These are phyloP conservation scores for Arabidopsis arenosa DNA, from an alignment of 345 rosid species.

Conservation along the genomic window DNA sequence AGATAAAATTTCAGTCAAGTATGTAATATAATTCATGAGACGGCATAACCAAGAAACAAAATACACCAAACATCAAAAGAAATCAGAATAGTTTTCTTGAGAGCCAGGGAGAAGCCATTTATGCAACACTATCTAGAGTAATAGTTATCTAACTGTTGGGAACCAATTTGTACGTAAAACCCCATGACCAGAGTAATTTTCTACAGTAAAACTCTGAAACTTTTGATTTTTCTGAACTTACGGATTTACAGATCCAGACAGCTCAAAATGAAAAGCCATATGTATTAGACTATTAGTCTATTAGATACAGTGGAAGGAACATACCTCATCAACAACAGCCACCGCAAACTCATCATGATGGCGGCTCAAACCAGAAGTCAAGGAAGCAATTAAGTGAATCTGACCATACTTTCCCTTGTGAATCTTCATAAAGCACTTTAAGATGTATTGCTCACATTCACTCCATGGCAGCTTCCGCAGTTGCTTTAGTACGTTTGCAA, in stretches of 20 bases:
- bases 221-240: slow-evolving; percentile 1
- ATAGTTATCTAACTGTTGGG: slow-evolving; percentile 4
- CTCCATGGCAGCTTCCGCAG: slow-evolving; percentile 96
- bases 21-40: slow-evolving; percentile 15
- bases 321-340: slow-evolving; percentile 98
- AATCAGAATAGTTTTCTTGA: neutral
- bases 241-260: slow-evolving; percentile 19
- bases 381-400: slow-evolving; percentile 96
- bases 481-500: slow-evolving; percentile 93
- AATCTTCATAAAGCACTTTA: slow-evolving; percentile 98
- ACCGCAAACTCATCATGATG: slow-evolving; percentile 98
- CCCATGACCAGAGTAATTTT: slow-evolving; percentile 1
- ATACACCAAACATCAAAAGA: neutral
- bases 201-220: neutral
- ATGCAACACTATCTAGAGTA: neutral
- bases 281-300: slow-evolving; percentile 22
- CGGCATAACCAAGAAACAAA: slow-evolving; percentile 12
- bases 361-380: slow-evolving; percentile 96
- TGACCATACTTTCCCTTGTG: slow-evolving; percentile 97
- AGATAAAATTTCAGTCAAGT: neutral
- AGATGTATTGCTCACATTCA: slow-evolving; percentile 89
- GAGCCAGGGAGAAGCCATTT: slow-evolving; percentile 12
- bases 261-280: slow-evolving; percentile 19
- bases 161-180: slow-evolving; percentile 10
- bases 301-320: slow-evolving; percentile 35